Conservation (phyloP, 768 basidiomycete species). For the Nidularia sp. region DNA sequence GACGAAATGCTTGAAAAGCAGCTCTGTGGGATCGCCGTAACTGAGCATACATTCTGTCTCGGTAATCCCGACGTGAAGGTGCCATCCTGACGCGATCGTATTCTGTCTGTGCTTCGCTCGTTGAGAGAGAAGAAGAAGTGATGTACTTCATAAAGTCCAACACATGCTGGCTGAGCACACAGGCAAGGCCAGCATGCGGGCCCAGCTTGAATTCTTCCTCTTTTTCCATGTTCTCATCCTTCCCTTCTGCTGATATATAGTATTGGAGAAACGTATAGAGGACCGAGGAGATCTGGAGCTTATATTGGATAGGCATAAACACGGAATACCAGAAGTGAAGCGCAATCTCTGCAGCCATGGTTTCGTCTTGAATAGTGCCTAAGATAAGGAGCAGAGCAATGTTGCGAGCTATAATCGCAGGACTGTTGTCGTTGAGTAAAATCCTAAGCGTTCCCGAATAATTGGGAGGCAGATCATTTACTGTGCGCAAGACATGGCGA, state of each 20-base stretch:
- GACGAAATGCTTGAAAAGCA: constrained; percentile 32
- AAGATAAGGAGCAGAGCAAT: constrained; percentile 36
- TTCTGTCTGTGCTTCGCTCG: constrained; percentile 20
- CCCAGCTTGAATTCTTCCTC: constrained; percentile 1
- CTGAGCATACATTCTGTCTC: constrained; percentile 29
- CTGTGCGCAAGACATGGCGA: constrained; percentile 34
- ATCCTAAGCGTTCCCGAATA: constrained; percentile 35
- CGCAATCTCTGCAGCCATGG: constrained; percentile 34
- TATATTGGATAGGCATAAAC: constrained; percentile 31
- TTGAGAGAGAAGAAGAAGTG: constrained; percentile 1
- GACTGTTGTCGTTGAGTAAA: constrained; percentile 35
- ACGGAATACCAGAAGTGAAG: constrained; percentile 48
- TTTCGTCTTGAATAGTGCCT: constrained; percentile 23
- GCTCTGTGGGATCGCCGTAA: constrained; percentile 40
- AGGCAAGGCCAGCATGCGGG: constrained; percentile 5
- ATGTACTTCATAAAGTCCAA: neutral
- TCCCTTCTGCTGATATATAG: no score
- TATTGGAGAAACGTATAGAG: constrained; percentile 10
- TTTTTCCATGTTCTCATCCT: neutral
- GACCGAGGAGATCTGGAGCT: constrained; percentile 9
- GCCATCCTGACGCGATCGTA: constrained; percentile 27
- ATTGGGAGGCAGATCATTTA: constrained; percentile 36
- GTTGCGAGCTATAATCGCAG: constrained; percentile 30
- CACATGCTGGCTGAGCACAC: neutral
- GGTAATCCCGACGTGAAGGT: constrained; percentile 30